Percentiles rank a stretch among this genome's conserved stretches.
These are phyloP conservation scores for Erigeron canadensis DNA, from an alignment of 129 eudicot genomes.

Conservation along the genomic window DNA sequence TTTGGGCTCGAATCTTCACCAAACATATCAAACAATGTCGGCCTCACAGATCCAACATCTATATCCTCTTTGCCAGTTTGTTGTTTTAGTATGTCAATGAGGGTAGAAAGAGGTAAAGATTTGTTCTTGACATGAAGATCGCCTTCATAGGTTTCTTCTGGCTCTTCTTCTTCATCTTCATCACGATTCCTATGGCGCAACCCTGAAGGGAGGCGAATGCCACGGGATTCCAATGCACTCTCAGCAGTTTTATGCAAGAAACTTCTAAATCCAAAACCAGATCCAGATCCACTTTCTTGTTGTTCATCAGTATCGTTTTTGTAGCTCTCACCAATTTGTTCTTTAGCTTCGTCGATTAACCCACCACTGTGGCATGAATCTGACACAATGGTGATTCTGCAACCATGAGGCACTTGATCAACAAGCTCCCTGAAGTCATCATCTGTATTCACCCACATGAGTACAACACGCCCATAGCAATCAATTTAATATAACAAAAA, in stretches of 20 bases:
- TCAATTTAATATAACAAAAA: background rate
- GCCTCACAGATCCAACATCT: conserved; percentile 75
- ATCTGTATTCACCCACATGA: conserved; percentile 42
- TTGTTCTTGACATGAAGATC: conserved; percentile 54
- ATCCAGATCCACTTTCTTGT: conserved; percentile 38
- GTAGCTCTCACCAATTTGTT: conserved; percentile 76
- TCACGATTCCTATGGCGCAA: conserved; percentile 37
- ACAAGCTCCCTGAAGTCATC: conserved; percentile 91
- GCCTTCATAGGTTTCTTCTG: conserved; percentile 32
- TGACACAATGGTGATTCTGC: conserved; percentile 81
- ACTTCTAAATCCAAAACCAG: conserved; percentile 58
- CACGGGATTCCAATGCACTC: conserved; percentile 77
- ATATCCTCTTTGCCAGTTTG: conserved; percentile 67
- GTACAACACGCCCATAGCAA: conserved; percentile 1
- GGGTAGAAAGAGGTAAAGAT: conserved; percentile 81
- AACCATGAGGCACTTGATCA: conserved; percentile 78
- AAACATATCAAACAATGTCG: conserved; percentile 58
- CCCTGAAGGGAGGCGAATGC: conserved; percentile 65
- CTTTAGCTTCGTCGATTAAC: conserved; percentile 76
- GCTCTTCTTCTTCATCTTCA: conserved; percentile 25
- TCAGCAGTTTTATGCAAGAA: conserved; percentile 63
- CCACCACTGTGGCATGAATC: conserved; percentile 99
- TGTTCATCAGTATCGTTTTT: conserved; percentile 17
- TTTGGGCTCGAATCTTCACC: conserved; percentile 78
- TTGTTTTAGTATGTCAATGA: conserved; percentile 74